Evolutionary conservation across 148 eudicot genomes (phyloP).

Genomic region (Spergularia bocconei): DNA sequence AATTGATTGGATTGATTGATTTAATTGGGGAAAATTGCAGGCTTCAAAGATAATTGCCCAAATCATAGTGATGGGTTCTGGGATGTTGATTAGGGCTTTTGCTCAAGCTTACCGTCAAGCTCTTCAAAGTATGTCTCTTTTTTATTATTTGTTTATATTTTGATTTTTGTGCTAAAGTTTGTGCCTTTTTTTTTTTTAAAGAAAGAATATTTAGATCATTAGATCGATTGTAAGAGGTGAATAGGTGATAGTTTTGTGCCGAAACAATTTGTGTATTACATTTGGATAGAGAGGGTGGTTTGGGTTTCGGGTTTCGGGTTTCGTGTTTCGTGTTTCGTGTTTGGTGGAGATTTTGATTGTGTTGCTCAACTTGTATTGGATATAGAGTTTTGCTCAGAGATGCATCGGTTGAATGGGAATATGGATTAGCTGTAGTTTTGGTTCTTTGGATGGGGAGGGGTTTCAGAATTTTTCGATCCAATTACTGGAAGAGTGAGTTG

Average conservation of each 20-base stretch:
- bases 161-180: not conserved
- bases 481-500: not conserved
- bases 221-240: not conserved
- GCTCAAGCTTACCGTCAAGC: conserved; percentile 81
- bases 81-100: conserved; percentile 55
- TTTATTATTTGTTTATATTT: not conserved
- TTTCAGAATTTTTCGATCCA: not conserved
- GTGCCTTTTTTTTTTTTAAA: not conserved
- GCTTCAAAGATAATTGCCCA: conserved; percentile 64
- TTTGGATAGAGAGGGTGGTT: not conserved
- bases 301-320: not conserved
- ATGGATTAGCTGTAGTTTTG: not conserved
- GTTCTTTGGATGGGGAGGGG: not conserved
- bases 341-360: not conserved
- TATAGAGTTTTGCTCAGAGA: not conserved
- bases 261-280: not conserved
- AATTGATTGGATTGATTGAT: not conserved
- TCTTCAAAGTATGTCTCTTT: conserved; percentile 48
- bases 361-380: conserved; percentile 4
- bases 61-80: conserved; percentile 59
- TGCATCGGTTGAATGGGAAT: not conserved
- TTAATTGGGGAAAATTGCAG: conserved; percentile 28
- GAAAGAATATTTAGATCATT: not conserved
- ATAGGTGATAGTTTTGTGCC: not conserved
- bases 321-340: not conserved